Conservation (phyloP, 345 rosid genomes). For the Salix viminalis region DNA sequence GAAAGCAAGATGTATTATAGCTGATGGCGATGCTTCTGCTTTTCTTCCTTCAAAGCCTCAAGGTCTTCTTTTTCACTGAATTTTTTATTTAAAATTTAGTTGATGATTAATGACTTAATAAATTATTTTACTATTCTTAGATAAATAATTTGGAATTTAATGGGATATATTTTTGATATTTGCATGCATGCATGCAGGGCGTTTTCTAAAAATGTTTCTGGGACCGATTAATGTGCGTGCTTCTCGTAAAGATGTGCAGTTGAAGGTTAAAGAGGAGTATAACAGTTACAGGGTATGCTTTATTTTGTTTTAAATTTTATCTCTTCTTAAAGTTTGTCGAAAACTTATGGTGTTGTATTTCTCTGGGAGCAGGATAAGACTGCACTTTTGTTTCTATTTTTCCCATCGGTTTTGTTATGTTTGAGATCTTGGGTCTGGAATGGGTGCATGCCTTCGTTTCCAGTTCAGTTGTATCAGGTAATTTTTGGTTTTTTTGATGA, state of each 20-base stretch:
- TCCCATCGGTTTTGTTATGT: slow-evolving; percentile 67
- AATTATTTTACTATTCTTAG: too few species aligned
- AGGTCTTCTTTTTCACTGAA: slow-evolving; percentile 28
- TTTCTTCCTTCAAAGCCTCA: slow-evolving; percentile 71
- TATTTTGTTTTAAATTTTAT: background rate
- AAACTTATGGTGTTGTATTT: background rate
- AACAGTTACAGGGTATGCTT: slow-evolving; percentile 71
- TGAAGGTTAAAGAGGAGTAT: slow-evolving; percentile 97
- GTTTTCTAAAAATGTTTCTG: slow-evolving; percentile 72
- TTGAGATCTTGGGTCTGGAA: slow-evolving; percentile 80
- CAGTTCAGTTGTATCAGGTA: slow-evolving; percentile 96
- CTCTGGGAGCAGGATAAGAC: slow-evolving; percentile 75
- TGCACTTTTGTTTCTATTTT: slow-evolving; percentile 86
- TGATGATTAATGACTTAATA: background rate
- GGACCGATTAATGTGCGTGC: slow-evolving; percentile 97
- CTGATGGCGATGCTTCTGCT: slow-evolving; percentile 80
- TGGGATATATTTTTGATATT: background rate
- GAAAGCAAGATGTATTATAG: slow-evolving; percentile 60
- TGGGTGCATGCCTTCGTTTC: slow-evolving; percentile 91
- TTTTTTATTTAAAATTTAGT: background rate
- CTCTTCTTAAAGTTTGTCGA: too few species aligned
- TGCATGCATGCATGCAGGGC: slow-evolving; percentile 34
- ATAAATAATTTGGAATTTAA: background rate
- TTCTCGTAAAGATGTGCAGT: slow-evolving; percentile 69
- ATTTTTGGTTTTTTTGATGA: background rate